Percentiles rank a stretch among this genome's conserved stretches.
Evolutionary conservation across 2,329 filamentous ascomycete genomes (phyloP).

Genomic region (Arthrobotrys entomopaga): DNA sequence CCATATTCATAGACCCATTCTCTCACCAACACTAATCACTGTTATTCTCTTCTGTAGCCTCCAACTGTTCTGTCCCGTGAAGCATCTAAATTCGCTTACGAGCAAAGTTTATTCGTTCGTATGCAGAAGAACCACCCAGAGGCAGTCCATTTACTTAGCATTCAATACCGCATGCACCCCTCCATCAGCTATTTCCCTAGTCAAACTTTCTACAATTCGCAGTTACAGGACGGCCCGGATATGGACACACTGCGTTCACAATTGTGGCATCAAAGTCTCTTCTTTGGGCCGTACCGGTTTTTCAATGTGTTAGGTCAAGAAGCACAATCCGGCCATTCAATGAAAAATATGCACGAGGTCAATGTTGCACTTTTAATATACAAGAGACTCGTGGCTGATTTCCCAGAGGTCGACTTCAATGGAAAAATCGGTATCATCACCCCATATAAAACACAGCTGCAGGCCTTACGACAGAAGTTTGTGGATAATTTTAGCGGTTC

Average conservation of each 20-base stretch:
- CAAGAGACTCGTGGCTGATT: conserved; percentile 79
- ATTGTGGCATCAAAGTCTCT: conserved; percentile 83
- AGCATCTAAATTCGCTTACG: conserved; percentile 90
- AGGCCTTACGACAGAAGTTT: conserved; percentile 81
- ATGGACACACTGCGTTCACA: conserved; percentile 80
- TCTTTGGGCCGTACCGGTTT: conserved; percentile 94
- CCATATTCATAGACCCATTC: conserved; percentile 8
- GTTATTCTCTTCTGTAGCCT: conserved; percentile 64
- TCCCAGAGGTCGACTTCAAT: conserved; percentile 73
- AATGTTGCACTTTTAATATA: conserved; percentile 88
- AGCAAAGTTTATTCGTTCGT: conserved; percentile 96
- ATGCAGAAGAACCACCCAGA: conserved; percentile 94
- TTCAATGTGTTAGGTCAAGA: conserved; percentile 94
- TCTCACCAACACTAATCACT: neutral
- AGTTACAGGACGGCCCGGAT: conserved; percentile 81
- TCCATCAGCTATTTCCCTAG: conserved; percentile 94
- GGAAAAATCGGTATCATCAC: conserved; percentile 97
- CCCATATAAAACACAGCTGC: conserved; percentile 93
- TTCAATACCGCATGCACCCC: conserved; percentile 99
- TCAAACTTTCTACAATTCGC: conserved; percentile 88
- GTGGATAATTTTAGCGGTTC: conserved; percentile 74
- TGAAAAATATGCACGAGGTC: conserved; percentile 88
- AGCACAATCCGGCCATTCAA: conserved; percentile 81
- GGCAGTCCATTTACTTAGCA: conserved; percentile 93
- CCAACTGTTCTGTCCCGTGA: conserved; percentile 95